Conservation (phyloP, 306 rosid genomes). For the Oxytropis ochrocephala region DNA sequence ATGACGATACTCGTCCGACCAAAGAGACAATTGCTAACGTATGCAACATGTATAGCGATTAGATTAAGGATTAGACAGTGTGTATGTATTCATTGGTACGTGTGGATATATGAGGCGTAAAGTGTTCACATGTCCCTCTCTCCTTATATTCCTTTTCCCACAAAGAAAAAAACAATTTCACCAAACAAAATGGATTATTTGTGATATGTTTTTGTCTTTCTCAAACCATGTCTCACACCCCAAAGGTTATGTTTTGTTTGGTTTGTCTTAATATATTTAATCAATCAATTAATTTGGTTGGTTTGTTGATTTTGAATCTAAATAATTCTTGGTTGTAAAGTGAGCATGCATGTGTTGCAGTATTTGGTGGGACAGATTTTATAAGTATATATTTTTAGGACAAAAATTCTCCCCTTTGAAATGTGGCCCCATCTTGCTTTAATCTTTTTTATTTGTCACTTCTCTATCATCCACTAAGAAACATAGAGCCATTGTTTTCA, state of each 20-base stretch:
- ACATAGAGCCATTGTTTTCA: conserved; percentile 37
- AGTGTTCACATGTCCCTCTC: conserved; percentile 52
- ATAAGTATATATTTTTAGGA: conserved; percentile 21
- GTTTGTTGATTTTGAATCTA: background rate
- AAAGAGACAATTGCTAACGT: background rate
- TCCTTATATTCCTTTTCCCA: conserved; percentile 10
- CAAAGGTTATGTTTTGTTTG: background rate
- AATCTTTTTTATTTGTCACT: conserved; percentile 23
- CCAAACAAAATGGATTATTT: conserved; percentile 1
- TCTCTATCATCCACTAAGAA: conserved; percentile 22
- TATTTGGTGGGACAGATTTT: conserved; percentile 28
- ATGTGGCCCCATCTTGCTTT: conserved; percentile 39
- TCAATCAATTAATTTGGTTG: conserved; percentile 30
- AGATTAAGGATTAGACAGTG: conserved; percentile 10
- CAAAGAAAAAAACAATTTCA: conserved; percentile 1
- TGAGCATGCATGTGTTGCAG: conserved; percentile 26
- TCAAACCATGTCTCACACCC: conserved; percentile 22
- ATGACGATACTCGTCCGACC: background rate
- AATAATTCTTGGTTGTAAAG: conserved; percentile 13
- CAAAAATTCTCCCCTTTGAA: conserved; percentile 36
- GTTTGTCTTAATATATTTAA: conserved; percentile 44
- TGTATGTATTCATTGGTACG: conserved; percentile 21
- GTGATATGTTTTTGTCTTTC: conserved; percentile 5
- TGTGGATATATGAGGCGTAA: conserved; percentile 48
- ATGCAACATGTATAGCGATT: background rate